phyloP scores from a whole-genome alignment of 768 basidiomycete species.

The Melanogaster broomeanus region DNA sequence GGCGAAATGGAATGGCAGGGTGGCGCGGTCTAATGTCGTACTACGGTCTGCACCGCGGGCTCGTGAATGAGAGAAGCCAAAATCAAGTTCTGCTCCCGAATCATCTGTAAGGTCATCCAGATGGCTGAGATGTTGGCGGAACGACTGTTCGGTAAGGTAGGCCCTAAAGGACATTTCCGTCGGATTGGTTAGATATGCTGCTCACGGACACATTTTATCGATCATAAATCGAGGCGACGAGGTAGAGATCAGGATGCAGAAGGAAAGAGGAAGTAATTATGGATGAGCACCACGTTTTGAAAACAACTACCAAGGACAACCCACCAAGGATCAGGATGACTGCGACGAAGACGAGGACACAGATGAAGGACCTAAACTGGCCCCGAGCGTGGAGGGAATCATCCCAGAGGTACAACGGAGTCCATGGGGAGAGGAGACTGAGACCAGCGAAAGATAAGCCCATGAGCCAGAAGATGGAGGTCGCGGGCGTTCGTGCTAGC shows the following conservation, averaged over 20 bases:
- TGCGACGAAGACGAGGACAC: conserved; percentile 65
- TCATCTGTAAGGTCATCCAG: conserved; percentile 71
- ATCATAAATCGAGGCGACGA: conserved; percentile 4
- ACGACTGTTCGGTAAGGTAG: conserved; percentile 96
- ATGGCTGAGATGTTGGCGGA: conserved; percentile 89
- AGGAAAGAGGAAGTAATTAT: background rate
- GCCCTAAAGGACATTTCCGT: conserved; percentile 91
- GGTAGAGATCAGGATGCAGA: conserved; percentile 4
- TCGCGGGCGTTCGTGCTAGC: conserved; percentile 40
- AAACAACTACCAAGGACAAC: conserved; percentile 25
- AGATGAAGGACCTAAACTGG: conserved; percentile 72
- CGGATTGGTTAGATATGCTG: conserved; percentile 95
- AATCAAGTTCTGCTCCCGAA: conserved; percentile 36
- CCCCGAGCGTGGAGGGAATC: conserved; percentile 53
- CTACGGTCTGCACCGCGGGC: conserved; percentile 23
- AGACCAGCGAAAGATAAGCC: conserved; percentile 64
- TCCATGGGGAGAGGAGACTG: conserved; percentile 59
- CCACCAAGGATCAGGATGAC: conserved; percentile 73
- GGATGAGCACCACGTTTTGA: background rate
- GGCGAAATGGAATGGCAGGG: conserved; percentile 72
- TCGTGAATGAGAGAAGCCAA: conserved; percentile 26
- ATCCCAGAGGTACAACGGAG: conserved; percentile 52
- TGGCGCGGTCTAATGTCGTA: conserved; percentile 25
- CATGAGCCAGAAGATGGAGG: conserved; percentile 58
- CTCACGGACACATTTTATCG: conserved; percentile 1